Evolutionary conservation across 176 grass and related monocot genomes (phyloP).

Genomic region (Lolium rigidum): DNA sequence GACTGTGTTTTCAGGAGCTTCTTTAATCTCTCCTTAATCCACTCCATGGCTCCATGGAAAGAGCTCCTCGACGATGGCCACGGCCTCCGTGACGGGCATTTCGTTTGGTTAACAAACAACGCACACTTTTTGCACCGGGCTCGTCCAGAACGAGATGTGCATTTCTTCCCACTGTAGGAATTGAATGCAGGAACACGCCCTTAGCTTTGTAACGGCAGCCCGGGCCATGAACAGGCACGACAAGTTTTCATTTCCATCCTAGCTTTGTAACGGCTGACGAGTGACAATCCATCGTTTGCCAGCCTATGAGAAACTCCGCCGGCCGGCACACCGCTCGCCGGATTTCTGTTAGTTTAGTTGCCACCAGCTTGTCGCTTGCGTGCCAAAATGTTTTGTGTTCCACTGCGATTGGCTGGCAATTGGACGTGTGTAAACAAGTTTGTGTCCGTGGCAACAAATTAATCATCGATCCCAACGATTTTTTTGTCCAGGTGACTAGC

Average conservation of each 20-base stretch:
- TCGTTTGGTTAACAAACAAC: no score
- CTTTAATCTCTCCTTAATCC: no score
- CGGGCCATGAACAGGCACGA: no score
- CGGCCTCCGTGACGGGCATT: no score
- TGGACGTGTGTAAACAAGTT: constrained; percentile 3
- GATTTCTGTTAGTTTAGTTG: constrained; percentile 11
- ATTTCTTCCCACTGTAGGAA: no score
- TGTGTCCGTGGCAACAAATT: background rate
- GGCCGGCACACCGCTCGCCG: background rate
- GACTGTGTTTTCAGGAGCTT: no score
- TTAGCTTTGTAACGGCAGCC: no score
- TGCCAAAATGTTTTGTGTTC: background rate
- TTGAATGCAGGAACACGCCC: no score
- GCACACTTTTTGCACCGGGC: no score
- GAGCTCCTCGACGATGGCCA: no score
- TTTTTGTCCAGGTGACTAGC: background rate
- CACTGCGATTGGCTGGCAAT: background rate
- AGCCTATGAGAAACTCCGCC: constrained; percentile 15
- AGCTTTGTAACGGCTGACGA: background rate
- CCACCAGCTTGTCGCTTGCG: constrained; percentile 1
- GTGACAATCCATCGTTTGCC: background rate
- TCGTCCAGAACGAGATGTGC: no score
- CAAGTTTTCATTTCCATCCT: background rate
- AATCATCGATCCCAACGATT: background rate
- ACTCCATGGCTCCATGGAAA: no score